A percentile compares a stretch with the other conserved stretches of the same genome.
phyloP scores from a whole-genome alignment of 2,329 filamentous ascomycete species.

The Microdochium nivale region DNA sequence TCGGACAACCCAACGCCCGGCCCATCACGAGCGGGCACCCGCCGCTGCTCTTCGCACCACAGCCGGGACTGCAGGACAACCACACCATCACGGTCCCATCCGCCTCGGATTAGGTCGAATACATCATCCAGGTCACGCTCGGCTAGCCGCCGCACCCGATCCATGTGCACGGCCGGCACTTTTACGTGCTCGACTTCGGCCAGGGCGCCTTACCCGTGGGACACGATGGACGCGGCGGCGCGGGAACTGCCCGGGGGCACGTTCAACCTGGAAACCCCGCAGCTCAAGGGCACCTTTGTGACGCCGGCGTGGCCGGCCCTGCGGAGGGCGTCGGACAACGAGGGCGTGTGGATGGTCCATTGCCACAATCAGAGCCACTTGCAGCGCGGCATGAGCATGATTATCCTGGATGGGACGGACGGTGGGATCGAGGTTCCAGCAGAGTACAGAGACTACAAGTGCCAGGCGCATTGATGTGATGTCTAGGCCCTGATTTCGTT shows the following conservation, averaged over 20 bases:
- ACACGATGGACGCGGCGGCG: slow-evolving; percentile 42
- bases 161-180: slow-evolving; percentile 57
- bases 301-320: slow-evolving; percentile 40
- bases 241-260: slow-evolving; percentile 28
- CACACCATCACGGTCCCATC: slow-evolving; percentile 30
- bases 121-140: slow-evolving; percentile 32
- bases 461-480: not conserved
- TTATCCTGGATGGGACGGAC: slow-evolving; percentile 39
- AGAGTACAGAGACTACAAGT: slow-evolving; percentile 18
- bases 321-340: slow-evolving; percentile 42
- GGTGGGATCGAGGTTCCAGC: slow-evolving; percentile 30
- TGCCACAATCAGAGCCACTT: slow-evolving; percentile 48
- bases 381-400: slow-evolving; percentile 44
- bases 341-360: slow-evolving; percentile 46
- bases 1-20: no score
- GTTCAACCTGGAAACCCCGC: slow-evolving; percentile 51
- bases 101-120: slow-evolving; percentile 44
- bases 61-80: slow-evolving; percentile 27
- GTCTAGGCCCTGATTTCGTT: no score
- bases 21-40: no score
- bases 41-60: slow-evolving; percentile 38
- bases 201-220: slow-evolving; percentile 41
- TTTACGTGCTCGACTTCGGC: slow-evolving; percentile 46
- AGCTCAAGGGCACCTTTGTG: slow-evolving; percentile 39
- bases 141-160: slow-evolving; percentile 44